Evolutionary conservation across 768 basidiomycete species (phyloP).

Genomic region (Neoboletus subvelutipes): DNA sequence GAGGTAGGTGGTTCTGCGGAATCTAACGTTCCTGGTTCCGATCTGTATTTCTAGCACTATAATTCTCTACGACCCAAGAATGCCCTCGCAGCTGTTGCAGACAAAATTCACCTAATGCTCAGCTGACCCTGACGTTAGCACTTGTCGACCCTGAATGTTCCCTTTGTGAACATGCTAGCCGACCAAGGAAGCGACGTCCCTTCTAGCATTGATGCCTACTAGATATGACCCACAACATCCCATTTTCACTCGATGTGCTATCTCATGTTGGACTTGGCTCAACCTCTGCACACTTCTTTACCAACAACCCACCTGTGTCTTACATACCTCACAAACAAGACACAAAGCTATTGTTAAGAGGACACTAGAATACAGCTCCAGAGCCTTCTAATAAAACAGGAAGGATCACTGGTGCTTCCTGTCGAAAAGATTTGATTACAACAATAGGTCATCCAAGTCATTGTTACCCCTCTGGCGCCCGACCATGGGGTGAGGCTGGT

Average conservation of each 20-base stretch:
- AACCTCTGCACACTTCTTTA: neutral
- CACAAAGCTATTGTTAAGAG: neutral
- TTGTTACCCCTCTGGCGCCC: constrained; percentile 40
- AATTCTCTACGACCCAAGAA: constrained; percentile 74
- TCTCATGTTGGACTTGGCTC: neutral
- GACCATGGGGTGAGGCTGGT: constrained; percentile 66
- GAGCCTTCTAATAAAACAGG: neutral
- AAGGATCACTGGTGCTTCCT: neutral
- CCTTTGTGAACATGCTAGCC: neutral
- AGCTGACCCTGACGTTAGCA: constrained; percentile 14
- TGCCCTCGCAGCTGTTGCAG: constrained; percentile 27
- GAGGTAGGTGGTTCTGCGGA: constrained; percentile 58
- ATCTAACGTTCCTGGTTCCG: constrained; percentile 1
- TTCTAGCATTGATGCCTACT: neutral
- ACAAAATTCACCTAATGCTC: constrained; percentile 32
- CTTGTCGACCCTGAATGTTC: neutral
- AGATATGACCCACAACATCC: neutral
- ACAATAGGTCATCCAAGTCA: constrained; percentile 68
- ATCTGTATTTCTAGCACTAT: constrained; percentile 61
- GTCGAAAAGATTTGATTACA: constrained; percentile 34
- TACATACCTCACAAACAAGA: constrained; percentile 13
- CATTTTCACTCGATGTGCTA: neutral
- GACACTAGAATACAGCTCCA: constrained; percentile 3
- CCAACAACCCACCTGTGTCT: neutral
- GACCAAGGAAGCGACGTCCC: neutral